Conservation (phyloP, 495 filamentous ascomycete genomes). For the Aspergillus indologenus region DNA sequence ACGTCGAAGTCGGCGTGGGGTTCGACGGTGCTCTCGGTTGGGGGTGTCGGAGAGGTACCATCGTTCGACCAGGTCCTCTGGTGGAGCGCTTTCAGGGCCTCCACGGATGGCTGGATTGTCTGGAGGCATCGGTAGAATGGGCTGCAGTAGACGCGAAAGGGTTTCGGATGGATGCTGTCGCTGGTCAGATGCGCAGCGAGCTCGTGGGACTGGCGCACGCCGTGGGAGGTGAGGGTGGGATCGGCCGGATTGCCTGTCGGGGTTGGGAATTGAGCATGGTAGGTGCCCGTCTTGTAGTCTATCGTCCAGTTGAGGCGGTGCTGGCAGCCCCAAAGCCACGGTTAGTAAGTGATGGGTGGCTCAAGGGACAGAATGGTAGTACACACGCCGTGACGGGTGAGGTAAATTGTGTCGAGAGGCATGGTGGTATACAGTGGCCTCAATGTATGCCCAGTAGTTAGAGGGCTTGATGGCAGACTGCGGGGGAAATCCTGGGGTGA, state of each 20-base stretch:
- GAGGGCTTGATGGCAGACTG: not conserved
- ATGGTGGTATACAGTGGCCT: conserved; percentile 19
- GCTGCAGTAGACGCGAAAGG: conserved; percentile 68
- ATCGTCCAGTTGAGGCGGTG: conserved; percentile 89
- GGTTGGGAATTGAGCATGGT: conserved; percentile 61
- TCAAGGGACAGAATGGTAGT: not conserved
- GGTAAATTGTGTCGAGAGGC: conserved; percentile 75
- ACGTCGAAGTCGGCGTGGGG: conserved; percentile 45
- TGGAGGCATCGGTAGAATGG: conserved; percentile 93
- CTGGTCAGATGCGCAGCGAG: conserved; percentile 62
- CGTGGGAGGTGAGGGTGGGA: conserved; percentile 81
- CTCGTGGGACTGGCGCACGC: conserved; percentile 78
- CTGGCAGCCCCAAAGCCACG: conserved; percentile 39
- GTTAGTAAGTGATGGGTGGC: conserved; percentile 16
- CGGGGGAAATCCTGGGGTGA: conserved; percentile 12
- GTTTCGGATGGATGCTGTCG: conserved; percentile 62
- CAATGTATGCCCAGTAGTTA: too few relatives aligned
- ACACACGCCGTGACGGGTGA: conserved; percentile 83
- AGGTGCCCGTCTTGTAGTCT: conserved; percentile 71
- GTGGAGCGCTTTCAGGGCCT: conserved; percentile 43
- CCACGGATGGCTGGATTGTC: conserved; percentile 70
- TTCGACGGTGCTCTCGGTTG: not conserved
- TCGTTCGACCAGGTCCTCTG: not conserved
- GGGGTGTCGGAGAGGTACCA: not conserved
- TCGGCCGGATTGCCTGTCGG: conserved; percentile 86